These are phyloP conservation scores for Vitis rotundifolia DNA, from an alignment of 164 flowering plant species.

Conservation along the genomic window DNA sequence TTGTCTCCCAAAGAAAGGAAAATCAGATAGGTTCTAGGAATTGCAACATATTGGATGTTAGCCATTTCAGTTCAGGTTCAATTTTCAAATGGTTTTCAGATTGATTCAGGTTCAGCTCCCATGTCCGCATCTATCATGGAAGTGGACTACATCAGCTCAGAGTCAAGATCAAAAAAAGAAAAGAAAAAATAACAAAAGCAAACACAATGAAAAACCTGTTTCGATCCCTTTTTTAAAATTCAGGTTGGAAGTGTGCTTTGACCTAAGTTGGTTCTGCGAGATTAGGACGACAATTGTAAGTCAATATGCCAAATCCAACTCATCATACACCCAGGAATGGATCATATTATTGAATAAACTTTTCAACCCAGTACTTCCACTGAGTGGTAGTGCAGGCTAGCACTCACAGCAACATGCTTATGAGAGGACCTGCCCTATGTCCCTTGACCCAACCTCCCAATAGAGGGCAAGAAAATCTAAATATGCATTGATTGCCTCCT, in stretches of 20 bases:
- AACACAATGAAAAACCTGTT: too few relatives aligned
- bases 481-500: neutral
- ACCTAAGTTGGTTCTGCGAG: neutral
- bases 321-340: neutral
- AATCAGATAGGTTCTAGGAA: too few relatives aligned
- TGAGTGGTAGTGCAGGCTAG: neutral
- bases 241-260: too few relatives aligned
- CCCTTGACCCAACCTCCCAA: conserved; percentile 1
- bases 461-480: neutral
- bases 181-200: too few relatives aligned
- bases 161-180: too few relatives aligned
- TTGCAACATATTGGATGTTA: neutral
- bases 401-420: neutral
- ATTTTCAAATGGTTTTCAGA: too few relatives aligned
- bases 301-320: neutral
- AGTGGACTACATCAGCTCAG: neutral
- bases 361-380: neutral
- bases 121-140: neutral
- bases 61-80: neutral
- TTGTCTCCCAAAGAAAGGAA: too few relatives aligned
- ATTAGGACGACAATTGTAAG: neutral
- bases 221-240: too few relatives aligned
- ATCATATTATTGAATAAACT: neutral
- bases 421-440: neutral
- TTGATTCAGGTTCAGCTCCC: too few relatives aligned